Percentiles rank a stretch among this genome's conserved stretches.
These are phyloP conservation scores for Panicum miliaceum DNA, from an alignment of 176 grass and related monocot species.

Conservation along the genomic window DNA sequence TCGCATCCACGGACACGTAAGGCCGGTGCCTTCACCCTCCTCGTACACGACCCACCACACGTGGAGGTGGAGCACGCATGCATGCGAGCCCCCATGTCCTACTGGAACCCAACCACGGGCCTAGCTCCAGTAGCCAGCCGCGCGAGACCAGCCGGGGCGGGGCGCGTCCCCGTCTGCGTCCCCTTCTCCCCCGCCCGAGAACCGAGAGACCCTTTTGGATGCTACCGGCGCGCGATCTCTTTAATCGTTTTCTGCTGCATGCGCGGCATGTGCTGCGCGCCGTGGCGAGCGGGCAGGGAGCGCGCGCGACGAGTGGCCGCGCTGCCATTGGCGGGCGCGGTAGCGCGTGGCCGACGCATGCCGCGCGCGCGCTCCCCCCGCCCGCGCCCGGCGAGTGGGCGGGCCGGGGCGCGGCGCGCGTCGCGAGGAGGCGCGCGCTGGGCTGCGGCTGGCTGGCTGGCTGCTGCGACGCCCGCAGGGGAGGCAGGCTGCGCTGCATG, in stretches of 20 bases:
- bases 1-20: constrained; percentile 33
- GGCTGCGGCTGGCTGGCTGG: background rate
- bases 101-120: constrained; percentile 36
- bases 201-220: constrained; percentile 30
- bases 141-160: background rate
- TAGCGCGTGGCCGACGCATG: constrained; percentile 24
- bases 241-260: constrained; percentile 39
- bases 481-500: background rate
- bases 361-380: background rate
- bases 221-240: constrained; percentile 10
- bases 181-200: background rate
- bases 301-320: constrained; percentile 57
- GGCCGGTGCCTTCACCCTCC: background rate
- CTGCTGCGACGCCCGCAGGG: background rate
- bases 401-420: constrained; percentile 4
- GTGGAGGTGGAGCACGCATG: constrained; percentile 10
- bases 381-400: constrained; percentile 44
- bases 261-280: constrained; percentile 51
- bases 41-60: constrained; percentile 38
- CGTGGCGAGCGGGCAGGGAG: constrained; percentile 43
- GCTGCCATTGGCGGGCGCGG: constrained; percentile 41
- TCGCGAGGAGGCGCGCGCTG: background rate
- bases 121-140: constrained; percentile 5
- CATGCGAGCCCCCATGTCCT: constrained; percentile 20
- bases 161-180: background rate